A percentile compares a stretch with the other conserved stretches of the same genome.
Evolutionary conservation across 257 asterid genomes (phyloP).

Genomic region (Penstemon eatonii): DNA sequence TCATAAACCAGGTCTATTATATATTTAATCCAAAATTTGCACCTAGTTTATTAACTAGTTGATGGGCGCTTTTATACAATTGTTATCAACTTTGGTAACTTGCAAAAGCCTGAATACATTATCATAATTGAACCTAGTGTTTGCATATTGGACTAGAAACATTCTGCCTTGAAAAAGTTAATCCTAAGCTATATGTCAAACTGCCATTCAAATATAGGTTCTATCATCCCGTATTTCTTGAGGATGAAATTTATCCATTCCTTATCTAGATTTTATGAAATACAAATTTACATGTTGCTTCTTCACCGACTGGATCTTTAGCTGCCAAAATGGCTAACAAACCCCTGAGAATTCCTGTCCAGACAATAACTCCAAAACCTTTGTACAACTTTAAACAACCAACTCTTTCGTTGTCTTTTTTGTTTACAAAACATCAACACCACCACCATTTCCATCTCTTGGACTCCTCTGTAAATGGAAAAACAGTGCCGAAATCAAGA

Average conservation of each 20-base stretch:
- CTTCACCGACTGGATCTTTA: not conserved
- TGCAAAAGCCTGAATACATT: no score
- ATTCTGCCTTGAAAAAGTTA: no score
- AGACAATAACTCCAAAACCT: slow-evolving; percentile 28
- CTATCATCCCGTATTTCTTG: slow-evolving; percentile 1
- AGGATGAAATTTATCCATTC: slow-evolving; percentile 4
- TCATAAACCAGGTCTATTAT: no score
- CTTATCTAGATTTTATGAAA: slow-evolving; percentile 12
- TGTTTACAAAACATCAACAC: slow-evolving; percentile 16
- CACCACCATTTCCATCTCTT: slow-evolving; percentile 17
- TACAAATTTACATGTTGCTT: not conserved
- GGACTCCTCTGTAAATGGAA: slow-evolving; percentile 21
- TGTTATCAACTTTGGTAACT: no score
- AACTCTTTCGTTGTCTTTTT: slow-evolving; percentile 21
- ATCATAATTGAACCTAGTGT: no score
- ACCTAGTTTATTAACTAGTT: no score
- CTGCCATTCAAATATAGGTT: not conserved
- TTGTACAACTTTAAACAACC: slow-evolving; percentile 24
- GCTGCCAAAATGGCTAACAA: slow-evolving; percentile 45
- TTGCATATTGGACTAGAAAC: no score
- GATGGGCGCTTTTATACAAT: no score
- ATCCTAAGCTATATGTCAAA: no score
- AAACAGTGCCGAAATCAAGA: slow-evolving; percentile 32
- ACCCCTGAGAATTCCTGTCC: slow-evolving; percentile 35
- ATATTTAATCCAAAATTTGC: no score